phyloP scores from a whole-genome alignment of 169 alveolate genomes.

The Eimeria necatrix region DNA sequence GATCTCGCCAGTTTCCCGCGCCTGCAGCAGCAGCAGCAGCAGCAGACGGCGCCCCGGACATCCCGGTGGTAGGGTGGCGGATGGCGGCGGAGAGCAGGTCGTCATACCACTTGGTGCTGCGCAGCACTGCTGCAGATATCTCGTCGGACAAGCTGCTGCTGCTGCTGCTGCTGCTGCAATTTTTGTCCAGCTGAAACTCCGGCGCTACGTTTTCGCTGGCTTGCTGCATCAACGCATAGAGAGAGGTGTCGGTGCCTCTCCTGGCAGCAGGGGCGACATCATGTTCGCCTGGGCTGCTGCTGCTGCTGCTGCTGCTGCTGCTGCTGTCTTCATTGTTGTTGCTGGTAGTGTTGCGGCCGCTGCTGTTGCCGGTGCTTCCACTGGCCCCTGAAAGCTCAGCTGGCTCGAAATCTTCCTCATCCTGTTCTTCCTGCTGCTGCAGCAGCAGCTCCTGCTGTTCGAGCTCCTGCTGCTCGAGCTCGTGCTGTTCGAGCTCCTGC shows the following conservation, averaged over 20 bases:
- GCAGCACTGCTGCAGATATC: slow-evolving; percentile 68
- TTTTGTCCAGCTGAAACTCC: background rate
- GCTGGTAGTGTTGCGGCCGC: background rate
- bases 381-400: background rate
- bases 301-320: slow-evolving; percentile 54
- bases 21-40: slow-evolving; percentile 34
- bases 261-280: background rate
- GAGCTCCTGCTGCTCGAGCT: background rate
- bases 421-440: background rate
- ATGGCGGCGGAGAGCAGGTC: slow-evolving; percentile 65
- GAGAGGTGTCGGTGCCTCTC: background rate
- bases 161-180: slow-evolving; percentile 41
- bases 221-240: slow-evolving; percentile 51
- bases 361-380: background rate
- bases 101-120: slow-evolving; percentile 70
- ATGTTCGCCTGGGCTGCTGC: background rate
- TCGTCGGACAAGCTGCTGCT: slow-evolving; percentile 51
- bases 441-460: background rate
- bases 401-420: too few species aligned
- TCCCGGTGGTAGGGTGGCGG: slow-evolving; percentile 40
- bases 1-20: slow-evolving; percentile 44
- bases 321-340: background rate
- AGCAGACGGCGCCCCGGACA: slow-evolving; percentile 3
- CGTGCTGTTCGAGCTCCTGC: slow-evolving; percentile 17
- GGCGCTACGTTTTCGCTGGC: slow-evolving; percentile 72